phyloP scores from a whole-genome alignment of 768 basidiomycete species.

The Tylopilus cervinicoccineus region DNA sequence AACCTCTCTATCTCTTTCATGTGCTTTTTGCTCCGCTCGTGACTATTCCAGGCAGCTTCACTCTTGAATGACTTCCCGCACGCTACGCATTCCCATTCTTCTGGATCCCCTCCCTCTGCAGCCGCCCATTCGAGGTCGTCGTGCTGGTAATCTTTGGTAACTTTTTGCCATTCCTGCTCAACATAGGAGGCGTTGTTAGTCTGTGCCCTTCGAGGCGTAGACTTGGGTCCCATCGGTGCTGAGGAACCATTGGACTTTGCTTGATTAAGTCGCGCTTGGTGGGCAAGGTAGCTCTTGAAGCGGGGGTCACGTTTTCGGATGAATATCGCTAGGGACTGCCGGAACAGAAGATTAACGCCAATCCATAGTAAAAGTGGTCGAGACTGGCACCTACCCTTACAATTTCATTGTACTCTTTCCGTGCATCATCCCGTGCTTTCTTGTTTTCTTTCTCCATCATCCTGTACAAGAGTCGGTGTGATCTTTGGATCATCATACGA shows the following conservation, averaged over 20 bases:
- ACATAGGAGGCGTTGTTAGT: slow-evolving; percentile 45
- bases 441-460: slow-evolving; percentile 97
- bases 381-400: slow-evolving; percentile 58
- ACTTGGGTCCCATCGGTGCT: slow-evolving; percentile 23
- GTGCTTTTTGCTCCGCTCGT: slow-evolving; percentile 94
- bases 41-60: slow-evolving; percentile 94
- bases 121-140: slow-evolving; percentile 72
- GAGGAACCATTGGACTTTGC: slow-evolving; percentile 28
- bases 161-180: slow-evolving; percentile 89
- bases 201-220: slow-evolving; percentile 26
- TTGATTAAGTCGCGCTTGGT: slow-evolving; percentile 40
- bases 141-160: slow-evolving; percentile 33
- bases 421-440: slow-evolving; percentile 81
- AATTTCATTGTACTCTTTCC: slow-evolving; percentile 90
- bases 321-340: slow-evolving; percentile 69
- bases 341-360: neutral
- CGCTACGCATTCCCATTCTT: slow-evolving; percentile 95
- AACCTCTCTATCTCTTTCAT: slow-evolving; percentile 80
- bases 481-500: neutral
- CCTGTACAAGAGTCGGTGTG: slow-evolving; percentile 34
- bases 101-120: slow-evolving; percentile 64
- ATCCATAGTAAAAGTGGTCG: neutral
- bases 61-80: slow-evolving; percentile 87
- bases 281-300: slow-evolving; percentile 61
- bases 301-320: slow-evolving; percentile 87